phyloP scores from a whole-genome alignment of 768 basidiomycete genomes.

The Kwoniella bestiolae region DNA sequence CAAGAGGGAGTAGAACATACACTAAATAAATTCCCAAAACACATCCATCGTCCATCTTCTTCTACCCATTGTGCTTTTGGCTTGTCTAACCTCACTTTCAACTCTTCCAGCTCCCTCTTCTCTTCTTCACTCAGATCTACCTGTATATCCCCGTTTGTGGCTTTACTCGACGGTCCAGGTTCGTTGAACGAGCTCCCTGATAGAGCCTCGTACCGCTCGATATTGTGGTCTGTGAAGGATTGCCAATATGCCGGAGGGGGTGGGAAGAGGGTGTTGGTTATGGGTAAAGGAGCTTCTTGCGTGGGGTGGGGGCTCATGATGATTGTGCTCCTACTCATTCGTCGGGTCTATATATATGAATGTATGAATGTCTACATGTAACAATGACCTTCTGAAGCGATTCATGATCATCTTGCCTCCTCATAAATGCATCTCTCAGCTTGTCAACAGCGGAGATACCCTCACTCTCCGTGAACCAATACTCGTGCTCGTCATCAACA shows the following conservation, averaged over 20 bases:
- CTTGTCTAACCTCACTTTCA: constrained; percentile 21
- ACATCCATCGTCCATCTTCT: constrained; percentile 48
- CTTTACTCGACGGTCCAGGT: constrained; percentile 19
- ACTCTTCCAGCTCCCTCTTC: constrained; percentile 14
- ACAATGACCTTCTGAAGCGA: too few species aligned
- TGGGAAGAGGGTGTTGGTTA: constrained; percentile 51
- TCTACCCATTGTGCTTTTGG: constrained; percentile 44
- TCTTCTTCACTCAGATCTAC: not conserved
- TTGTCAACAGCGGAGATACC: not conserved
- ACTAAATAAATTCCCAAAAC: constrained; percentile 42
- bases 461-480: not conserved
- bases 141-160: not conserved
- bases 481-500: not conserved
- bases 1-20: constrained; percentile 28
- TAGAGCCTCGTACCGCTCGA: constrained; percentile 26
- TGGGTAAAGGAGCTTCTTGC: constrained; percentile 20
- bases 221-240: constrained; percentile 30
- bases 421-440: too few species aligned
- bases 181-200: constrained; percentile 14
- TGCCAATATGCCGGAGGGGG: constrained; percentile 47
- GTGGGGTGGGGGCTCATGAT: constrained; percentile 10
- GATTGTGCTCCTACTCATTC: not conserved
- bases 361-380: not conserved
- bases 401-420: too few species aligned
- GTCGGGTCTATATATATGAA: not conserved